Evolutionary conservation across 2,329 filamentous ascomycete species (phyloP).

Genomic region (Arachnopeziza araneosa): DNA sequence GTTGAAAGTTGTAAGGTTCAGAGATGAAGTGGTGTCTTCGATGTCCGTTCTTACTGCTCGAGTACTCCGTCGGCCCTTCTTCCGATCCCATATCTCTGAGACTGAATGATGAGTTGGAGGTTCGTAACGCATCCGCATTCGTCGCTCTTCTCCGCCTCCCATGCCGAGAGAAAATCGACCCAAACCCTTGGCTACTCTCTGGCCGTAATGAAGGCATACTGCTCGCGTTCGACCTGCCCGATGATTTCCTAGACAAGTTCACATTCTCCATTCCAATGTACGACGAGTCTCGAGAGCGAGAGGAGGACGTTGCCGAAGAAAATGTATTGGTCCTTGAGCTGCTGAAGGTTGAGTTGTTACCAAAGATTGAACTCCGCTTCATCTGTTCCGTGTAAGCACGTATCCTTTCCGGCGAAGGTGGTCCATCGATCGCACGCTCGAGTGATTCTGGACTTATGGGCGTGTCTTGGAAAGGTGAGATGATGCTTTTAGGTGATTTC

Average conservation of each 20-base stretch:
- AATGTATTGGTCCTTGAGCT: conserved; percentile 38
- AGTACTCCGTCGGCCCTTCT: conserved; percentile 20
- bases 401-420: conserved; percentile 54
- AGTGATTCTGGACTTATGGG: conserved; percentile 32
- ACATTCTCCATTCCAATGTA: conserved; percentile 25
- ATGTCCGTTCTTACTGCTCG: conserved; percentile 15
- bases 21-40: conserved; percentile 41
- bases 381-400: conserved; percentile 54
- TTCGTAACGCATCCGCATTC: conserved; percentile 16
- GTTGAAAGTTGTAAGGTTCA: conserved; percentile 61
- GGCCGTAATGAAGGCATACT: conserved; percentile 41
- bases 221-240: conserved; percentile 48
- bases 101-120: conserved; percentile 11
- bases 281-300: conserved; percentile 38
- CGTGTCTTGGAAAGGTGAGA: neutral
- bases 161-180: conserved; percentile 52
- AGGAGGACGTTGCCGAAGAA: conserved; percentile 52
- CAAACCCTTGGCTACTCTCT: conserved; percentile 54
- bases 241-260: conserved; percentile 50
- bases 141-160: conserved; percentile 46
- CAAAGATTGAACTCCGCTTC: conserved; percentile 46
- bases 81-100: conserved; percentile 11
- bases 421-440: conserved; percentile 54
- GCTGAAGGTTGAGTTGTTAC: conserved; percentile 32
- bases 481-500: neutral